A percentile compares a stretch with the other conserved stretches of the same genome.
Evolutionary conservation across 768 basidiomycete species (phyloP).

Genomic region (Pisolithus tinctorius): DNA sequence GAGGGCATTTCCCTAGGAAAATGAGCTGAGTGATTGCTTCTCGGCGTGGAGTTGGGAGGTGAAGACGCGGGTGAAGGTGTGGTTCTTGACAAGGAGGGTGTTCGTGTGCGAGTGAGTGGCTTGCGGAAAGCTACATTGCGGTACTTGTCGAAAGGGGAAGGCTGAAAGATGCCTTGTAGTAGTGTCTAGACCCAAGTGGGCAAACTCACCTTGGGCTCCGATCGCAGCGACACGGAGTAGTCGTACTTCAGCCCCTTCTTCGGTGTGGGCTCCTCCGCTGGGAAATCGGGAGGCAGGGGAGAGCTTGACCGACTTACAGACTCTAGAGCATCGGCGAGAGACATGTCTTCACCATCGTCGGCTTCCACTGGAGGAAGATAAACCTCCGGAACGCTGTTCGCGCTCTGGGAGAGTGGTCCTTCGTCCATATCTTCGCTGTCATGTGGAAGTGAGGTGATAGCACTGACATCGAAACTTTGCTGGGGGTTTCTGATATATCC

Average conservation of each 20-base stretch:
- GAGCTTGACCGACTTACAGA: conserved; percentile 51
- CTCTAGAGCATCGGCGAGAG: conserved; percentile 51
- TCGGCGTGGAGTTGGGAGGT: conserved; percentile 58
- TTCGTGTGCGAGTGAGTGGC: conserved; percentile 45
- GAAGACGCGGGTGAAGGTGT: conserved; percentile 54
- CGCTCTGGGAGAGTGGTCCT: conserved; percentile 35
- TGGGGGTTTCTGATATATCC: conserved; percentile 26
- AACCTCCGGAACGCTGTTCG: conserved; percentile 46
- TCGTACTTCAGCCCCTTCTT: conserved; percentile 41
- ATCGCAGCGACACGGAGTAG: conserved; percentile 52
- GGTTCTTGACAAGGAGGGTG: conserved; percentile 62
- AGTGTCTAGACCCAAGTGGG: not conserved
- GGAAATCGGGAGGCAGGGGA: conserved; percentile 33
- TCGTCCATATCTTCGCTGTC: conserved; percentile 29
- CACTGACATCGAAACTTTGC: conserved; percentile 56
- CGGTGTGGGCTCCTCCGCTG: conserved; percentile 33
- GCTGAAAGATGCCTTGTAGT: conserved; percentile 30
- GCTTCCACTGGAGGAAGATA: conserved; percentile 45
- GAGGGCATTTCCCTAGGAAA: conserved; percentile 38
- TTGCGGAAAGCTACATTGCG: conserved; percentile 57
- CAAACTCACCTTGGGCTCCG: conserved; percentile 50
- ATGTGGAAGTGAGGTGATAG: conserved; percentile 48
- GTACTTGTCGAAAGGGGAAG: conserved; percentile 56
- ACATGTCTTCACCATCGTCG: conserved; percentile 37
- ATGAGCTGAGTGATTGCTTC: conserved; percentile 41